Evolutionary conservation across 169 alveolate genomes (phyloP).

Genomic region (Plasmodium ovale): DNA sequence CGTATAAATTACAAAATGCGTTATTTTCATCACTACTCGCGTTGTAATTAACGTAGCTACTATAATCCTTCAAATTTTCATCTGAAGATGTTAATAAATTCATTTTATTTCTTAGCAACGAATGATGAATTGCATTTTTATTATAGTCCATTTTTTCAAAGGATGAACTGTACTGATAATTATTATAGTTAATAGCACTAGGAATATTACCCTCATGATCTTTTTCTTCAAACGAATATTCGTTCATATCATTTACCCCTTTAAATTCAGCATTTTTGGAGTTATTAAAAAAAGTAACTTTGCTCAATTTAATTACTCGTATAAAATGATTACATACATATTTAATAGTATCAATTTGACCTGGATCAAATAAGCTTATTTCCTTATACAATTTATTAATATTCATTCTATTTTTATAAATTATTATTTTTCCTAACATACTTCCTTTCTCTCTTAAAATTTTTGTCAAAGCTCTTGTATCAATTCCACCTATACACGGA

Average conservation of each 20-base stretch:
- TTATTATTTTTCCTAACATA: conserved; percentile 85
- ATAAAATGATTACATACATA: conserved; percentile 66
- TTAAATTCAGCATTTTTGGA: conserved; percentile 12
- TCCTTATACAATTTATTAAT: conserved; percentile 56
- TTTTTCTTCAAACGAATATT: neutral
- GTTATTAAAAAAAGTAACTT: neutral
- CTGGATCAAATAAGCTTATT: conserved; percentile 61
- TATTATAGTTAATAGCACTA: neutral
- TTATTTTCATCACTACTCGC: conserved; percentile 24
- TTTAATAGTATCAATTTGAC: conserved; percentile 44
- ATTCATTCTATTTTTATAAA: conserved; percentile 68
- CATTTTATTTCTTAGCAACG: conserved; percentile 41
- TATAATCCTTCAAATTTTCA: conserved; percentile 31
- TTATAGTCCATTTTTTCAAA: conserved; percentile 27
- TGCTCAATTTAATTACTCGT: conserved; percentile 48
- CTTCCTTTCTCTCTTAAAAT: conserved; percentile 87
- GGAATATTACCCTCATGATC: conserved; percentile 6
- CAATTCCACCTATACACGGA: conserved; percentile 85
- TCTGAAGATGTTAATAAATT: conserved; percentile 54
- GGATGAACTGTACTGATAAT: conserved; percentile 17
- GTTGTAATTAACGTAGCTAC: conserved; percentile 1
- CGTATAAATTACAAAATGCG: conserved; percentile 23
- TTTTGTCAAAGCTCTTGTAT: conserved; percentile 91
- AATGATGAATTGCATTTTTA: conserved; percentile 27
- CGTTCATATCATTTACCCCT: conserved; percentile 20